Percentiles rank a stretch among this genome's conserved stretches.
Conservation (phyloP, 768 basidiomycete genomes). For the Xanthoconium purpureum region DNA sequence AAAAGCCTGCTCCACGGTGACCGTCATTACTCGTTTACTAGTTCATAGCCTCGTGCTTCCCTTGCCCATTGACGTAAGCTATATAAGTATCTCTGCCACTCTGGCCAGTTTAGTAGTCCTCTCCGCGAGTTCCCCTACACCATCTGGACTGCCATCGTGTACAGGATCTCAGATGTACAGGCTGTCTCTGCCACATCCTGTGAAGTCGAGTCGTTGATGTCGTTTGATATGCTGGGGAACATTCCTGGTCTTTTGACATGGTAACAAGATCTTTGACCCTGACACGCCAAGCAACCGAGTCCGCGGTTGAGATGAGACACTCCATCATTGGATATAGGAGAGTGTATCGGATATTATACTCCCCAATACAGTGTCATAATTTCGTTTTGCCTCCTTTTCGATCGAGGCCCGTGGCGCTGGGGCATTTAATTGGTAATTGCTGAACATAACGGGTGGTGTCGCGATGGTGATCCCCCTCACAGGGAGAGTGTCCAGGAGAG, state of each 20-base stretch:
- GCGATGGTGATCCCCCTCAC: constrained; percentile 5
- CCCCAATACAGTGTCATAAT: not conserved
- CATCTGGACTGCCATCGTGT: not conserved
- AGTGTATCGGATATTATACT: not conserved
- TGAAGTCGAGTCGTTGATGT: too few species aligned
- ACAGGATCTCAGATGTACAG: not conserved
- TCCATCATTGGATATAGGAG: not conserved
- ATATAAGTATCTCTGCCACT: not conserved
- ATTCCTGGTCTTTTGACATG: too few species aligned
- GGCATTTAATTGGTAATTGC: constrained; percentile 9
- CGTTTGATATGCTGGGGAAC: too few species aligned
- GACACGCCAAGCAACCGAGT: too few species aligned
- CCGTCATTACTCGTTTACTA: not conserved
- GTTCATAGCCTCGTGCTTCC: not conserved
- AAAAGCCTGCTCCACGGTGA: not conserved
- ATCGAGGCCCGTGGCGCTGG: not conserved
- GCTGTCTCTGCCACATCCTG: not conserved
- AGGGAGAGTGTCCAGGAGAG: too few species aligned
- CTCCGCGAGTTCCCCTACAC: not conserved
- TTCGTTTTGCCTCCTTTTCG: constrained; percentile 2
- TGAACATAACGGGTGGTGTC: not conserved
- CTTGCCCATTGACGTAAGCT: constrained; percentile 1
- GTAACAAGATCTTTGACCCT: too few species aligned
- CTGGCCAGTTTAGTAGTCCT: not conserved
- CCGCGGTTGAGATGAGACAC: too few species aligned